Conservation (phyloP, 345 rosid species). For the Linum trigynum region DNA sequence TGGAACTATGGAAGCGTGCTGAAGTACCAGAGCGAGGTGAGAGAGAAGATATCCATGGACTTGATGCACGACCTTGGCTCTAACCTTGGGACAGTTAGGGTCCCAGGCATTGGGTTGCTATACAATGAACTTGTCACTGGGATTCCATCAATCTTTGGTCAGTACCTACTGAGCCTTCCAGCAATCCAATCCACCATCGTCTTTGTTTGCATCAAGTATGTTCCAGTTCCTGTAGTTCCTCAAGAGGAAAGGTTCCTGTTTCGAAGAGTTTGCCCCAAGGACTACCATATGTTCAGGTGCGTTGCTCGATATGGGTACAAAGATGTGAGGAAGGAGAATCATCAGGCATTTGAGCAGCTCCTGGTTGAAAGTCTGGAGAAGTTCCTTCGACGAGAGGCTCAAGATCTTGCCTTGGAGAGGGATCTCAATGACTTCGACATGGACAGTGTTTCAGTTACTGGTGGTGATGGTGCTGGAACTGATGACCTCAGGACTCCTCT, state of each 20-base stretch:
- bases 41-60: slow-evolving; percentile 84
- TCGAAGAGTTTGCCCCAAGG: slow-evolving; percentile 80
- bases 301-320: slow-evolving; percentile 90
- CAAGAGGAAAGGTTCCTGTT: slow-evolving; percentile 86
- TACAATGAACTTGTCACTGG: slow-evolving; percentile 92
- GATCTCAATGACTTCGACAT: slow-evolving; percentile 31
- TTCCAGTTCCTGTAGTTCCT: slow-evolving; percentile 86
- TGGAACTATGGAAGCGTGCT: slow-evolving; percentile 96
- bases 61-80: slow-evolving; percentile 80
- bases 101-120: slow-evolving; percentile 77
- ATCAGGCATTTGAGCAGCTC: slow-evolving; percentile 69
- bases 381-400: slow-evolving; percentile 69
- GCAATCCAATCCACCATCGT: slow-evolving; percentile 84
- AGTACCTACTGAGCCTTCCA: slow-evolving; percentile 75
- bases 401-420: slow-evolving; percentile 69
- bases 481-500: slow-evolving; percentile 63
- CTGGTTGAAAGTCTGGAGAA: slow-evolving; percentile 70
- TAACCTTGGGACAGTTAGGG: slow-evolving; percentile 69
- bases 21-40: slow-evolving; percentile 85
- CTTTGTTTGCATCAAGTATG: slow-evolving; percentile 89
- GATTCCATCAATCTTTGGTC: slow-evolving; percentile 78
- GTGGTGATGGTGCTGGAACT: slow-evolving; percentile 14
- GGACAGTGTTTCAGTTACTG: slow-evolving; percentile 33
- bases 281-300: slow-evolving; percentile 88
- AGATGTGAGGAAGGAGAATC: slow-evolving; percentile 81